Percentiles rank a stretch among this genome's conserved stretches.
These are phyloP conservation scores for Nannochloris sp. DNA, from an alignment of 139 green algal species.

Conservation along the genomic window DNA sequence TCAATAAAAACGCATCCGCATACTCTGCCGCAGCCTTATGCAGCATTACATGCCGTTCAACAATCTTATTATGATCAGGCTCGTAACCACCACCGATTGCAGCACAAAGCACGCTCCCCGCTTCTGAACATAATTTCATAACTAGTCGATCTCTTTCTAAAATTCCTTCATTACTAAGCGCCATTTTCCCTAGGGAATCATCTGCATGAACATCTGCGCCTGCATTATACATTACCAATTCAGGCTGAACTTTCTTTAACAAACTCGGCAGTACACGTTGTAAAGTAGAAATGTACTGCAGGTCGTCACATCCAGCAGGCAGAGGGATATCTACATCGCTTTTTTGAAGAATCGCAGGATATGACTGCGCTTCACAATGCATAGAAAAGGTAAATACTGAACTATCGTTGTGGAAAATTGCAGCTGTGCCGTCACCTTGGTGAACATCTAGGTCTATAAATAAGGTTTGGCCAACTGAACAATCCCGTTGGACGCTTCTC, in stretches of 20 bases:
- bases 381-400: slow-evolving; percentile 49
- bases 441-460: slow-evolving; percentile 39
- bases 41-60: slow-evolving; percentile 37
- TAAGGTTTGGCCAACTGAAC: slow-evolving; percentile 8
- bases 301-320: slow-evolving; percentile 19
- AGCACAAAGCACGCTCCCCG: slow-evolving; percentile 27
- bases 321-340: slow-evolving; percentile 38
- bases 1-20: background rate
- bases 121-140: slow-evolving; percentile 18
- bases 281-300: slow-evolving; percentile 20
- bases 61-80: slow-evolving; percentile 18
- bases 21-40: slow-evolving; percentile 25
- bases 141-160: slow-evolving; percentile 30
- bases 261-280: slow-evolving; percentile 2
- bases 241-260: slow-evolving; percentile 12
- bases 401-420: slow-evolving; percentile 29
- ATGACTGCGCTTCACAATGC: slow-evolving; percentile 45
- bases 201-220: slow-evolving; percentile 47
- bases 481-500: slow-evolving; percentile 17
- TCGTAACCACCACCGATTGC: slow-evolving; percentile 52
- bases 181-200: slow-evolving; percentile 38
- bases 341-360: slow-evolving; percentile 18
- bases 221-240: slow-evolving; percentile 53
- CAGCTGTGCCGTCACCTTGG: slow-evolving; percentile 33
- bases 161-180: slow-evolving; percentile 37